phyloP scores from a whole-genome alignment of 2,329 filamentous ascomycete species.

The Botrytis medusae region DNA sequence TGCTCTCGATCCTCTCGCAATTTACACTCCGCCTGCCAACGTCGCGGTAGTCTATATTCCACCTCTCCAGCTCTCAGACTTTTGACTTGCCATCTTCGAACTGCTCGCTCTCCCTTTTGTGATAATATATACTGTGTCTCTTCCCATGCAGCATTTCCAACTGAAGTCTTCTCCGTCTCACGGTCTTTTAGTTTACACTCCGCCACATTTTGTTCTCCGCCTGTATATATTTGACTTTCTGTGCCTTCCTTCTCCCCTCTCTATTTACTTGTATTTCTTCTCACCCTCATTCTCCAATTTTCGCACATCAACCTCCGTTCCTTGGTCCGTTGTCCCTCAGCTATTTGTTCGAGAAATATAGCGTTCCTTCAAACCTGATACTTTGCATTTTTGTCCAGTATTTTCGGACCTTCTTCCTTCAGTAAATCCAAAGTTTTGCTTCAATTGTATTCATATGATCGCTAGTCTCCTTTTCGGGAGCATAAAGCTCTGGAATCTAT shows the following conservation, averaged over 20 bases:
- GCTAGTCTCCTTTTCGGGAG: not conserved
- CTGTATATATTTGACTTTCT: accelerated
- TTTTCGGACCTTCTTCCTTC: not conserved
- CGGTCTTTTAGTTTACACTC: too few relatives aligned
- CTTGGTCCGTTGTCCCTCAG: accelerated
- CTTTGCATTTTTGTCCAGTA: not conserved
- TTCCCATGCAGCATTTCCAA: too few relatives aligned
- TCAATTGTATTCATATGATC: not conserved
- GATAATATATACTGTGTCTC: not conserved
- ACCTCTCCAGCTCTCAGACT: accelerated
- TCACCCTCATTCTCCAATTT: accelerated
- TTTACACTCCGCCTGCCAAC: accelerated
- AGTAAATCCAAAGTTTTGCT: not conserved
- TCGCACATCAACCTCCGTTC: not conserved
- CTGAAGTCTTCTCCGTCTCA: too few relatives aligned
- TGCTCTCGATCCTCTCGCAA: accelerated
- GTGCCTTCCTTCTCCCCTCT: accelerated
- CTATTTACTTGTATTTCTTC: not conserved
- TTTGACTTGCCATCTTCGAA: not conserved
- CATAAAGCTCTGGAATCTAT: not conserved
- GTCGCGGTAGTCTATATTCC: not conserved
- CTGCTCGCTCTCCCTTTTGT: not conserved
- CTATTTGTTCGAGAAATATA: too few relatives aligned
- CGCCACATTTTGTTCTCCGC: not conserved
- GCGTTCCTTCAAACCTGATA: too few relatives aligned